Percentiles rank a stretch among this genome's conserved stretches.
phyloP scores from a whole-genome alignment of 2,329 filamentous ascomycete genomes.

The Penicillium sp. region DNA sequence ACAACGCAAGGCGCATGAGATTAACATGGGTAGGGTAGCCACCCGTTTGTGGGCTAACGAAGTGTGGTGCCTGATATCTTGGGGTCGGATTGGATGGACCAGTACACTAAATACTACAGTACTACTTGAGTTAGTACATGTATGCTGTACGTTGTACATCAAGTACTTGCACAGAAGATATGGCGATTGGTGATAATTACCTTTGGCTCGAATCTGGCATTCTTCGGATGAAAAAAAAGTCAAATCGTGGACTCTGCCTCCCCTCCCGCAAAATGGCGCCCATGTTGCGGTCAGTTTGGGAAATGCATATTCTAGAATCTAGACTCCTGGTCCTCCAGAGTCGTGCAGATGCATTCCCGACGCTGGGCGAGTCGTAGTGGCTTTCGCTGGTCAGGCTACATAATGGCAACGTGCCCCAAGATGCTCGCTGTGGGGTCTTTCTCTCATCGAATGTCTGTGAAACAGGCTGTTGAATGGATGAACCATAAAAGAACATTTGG shows the following conservation, averaged over 20 bases:
- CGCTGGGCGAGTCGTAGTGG: not conserved
- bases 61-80: not conserved
- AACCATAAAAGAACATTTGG: not conserved
- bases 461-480: slow-evolving; percentile 5
- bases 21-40: not conserved
- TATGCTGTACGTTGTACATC: not conserved
- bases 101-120: not conserved
- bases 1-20: not conserved
- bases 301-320: not conserved
- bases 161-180: not conserved
- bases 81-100: not conserved
- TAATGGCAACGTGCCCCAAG: not conserved
- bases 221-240: not conserved
- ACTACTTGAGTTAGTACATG: not conserved
- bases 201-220: not conserved
- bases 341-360: not conserved
- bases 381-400: not conserved
- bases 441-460: slow-evolving; percentile 4
- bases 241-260: not conserved
- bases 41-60: not conserved
- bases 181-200: not conserved
- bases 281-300: not conserved
- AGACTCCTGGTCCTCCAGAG: not conserved
- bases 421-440: not conserved
- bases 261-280: not conserved